Evolutionary conservation across 2,329 filamentous ascomycete species (phyloP), one percentile per base, ranked within the genome.

Genomic region (Colletotrichum navitas): DNA sequence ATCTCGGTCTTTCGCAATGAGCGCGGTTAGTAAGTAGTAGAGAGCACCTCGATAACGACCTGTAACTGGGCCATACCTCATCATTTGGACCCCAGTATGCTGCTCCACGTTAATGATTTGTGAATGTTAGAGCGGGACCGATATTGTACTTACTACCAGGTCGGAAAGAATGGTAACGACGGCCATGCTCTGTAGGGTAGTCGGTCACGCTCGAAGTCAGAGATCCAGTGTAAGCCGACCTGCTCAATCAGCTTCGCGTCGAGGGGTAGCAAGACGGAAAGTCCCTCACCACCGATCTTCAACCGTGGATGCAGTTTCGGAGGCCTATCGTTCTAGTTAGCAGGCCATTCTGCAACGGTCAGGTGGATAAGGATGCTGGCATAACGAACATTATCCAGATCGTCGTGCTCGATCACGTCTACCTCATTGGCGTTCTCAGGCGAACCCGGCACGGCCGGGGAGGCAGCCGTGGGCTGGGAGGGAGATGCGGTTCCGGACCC

Each of bases 1-100:
- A 34, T 55, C 34, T 73, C 71, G 8, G 6, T 8, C 71, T 73
- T 56, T 32, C 43, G 5, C 32, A 26, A 36, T 14, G 16, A 36
- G 2, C 8, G 26, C 36, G 36, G 43, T 61, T 21, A 47, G 29
- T 12, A 36, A 26, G 21, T 4, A n/a, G 11, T 5, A n/a, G 14
- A 10, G 10, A 3, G 8, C 18, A 5, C 6, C 11, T 32, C 26
- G 8, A 14, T 8, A 45, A 7, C n/a, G 11, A 32, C 12, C 24
- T 4, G 8, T 3, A 12, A 1, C 7, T 4, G 10, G 14, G 2
- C 24, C 63, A 39, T 49, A 61, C 59, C 54, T 83, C 80, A 34
- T 83, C 81, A 34, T 83, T 83, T 29, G 81, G 81, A 21, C 80
- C 81, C 24, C 75, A 78, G 63, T 82, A 75, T 3, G 63, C 68